Evolutionary conservation across 2,329 filamentous ascomycete species (phyloP), one percentile per base, ranked within the genome.

Genomic region (Pseudogymnoascus sp.): DNA sequence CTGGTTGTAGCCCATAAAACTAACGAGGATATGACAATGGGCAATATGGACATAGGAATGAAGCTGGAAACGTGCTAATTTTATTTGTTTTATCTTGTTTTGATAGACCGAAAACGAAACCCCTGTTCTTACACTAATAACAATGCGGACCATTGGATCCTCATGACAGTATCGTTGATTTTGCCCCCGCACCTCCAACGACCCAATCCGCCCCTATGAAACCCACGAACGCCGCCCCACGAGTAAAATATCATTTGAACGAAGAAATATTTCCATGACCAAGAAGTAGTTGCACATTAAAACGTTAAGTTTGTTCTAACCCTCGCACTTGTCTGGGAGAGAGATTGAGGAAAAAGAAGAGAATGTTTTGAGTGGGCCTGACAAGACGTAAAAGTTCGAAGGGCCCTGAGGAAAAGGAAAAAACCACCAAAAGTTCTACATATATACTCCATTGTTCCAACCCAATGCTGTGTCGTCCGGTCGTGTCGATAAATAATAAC

Each of bases 271-370:
- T 56, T 34, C 11, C 28, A 56, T 34, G 28, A 34, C 49, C 49
- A 56, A 12, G 28, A 56, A 56, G 49, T 56, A 31, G 28, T 42
- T 34, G 49, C 28, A 34, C 28, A 56, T 56, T 56, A 56, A 56
- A 56, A 34, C 25, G 28, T 56, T 56, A 56, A 14, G 49, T 18
- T 42, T 9, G 31, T 34, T 56, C 49, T 56, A 56, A 56, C 49
- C 49, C 49, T 56, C 49, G 49, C 49, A 56, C 49, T 56, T 56
- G 49, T 56, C 49, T 36, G 49, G 49, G 49, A 56, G 49, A 56
- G 49, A 56, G 16, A 36, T 34, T 36, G 49, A 34, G 25, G 16
- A 56, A 56, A 56, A 34, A 1, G 11, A 34, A 16, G 18, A 31
- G 9, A 28, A 56, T 28, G 25, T 36, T 36, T 11, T 56, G 49